Percentiles rank a stretch among this genome's conserved stretches.
Conservation (phyloP, 192 early-diverging fungal genomes). For the Paraglomus occultum region DNA sequence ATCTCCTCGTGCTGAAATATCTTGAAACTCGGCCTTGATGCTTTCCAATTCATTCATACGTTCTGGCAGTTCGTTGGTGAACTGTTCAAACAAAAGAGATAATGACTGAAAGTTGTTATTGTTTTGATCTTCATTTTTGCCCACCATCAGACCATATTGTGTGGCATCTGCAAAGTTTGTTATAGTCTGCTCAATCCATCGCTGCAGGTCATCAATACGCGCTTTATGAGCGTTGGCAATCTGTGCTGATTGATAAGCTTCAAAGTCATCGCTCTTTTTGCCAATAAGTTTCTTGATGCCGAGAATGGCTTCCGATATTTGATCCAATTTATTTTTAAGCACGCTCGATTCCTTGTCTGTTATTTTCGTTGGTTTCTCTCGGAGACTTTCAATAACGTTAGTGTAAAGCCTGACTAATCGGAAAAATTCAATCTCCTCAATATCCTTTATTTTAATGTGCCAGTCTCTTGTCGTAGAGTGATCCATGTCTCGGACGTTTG, state of each 20-base stretch:
- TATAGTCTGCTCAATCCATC: constrained; percentile 13
- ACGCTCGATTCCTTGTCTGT: constrained; percentile 21
- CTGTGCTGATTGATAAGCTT: constrained; percentile 23
- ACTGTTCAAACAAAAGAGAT: constrained; percentile 9
- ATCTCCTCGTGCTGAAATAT: constrained; percentile 16
- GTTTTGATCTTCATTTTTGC: constrained; percentile 1
- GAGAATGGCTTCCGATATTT: constrained; percentile 8
- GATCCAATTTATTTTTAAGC: background rate
- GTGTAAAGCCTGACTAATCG: constrained; percentile 18
- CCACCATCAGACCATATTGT: constrained; percentile 20
- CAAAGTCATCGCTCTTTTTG: constrained; percentile 24
- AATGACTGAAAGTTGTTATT: constrained; percentile 14
- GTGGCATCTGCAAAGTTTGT: background rate
- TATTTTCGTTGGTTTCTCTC: constrained; percentile 9
- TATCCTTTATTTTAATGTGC: constrained; percentile 23
- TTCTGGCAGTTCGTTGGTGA: constrained; percentile 11
- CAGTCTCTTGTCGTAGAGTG: constrained; percentile 19
- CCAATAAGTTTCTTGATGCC: constrained; percentile 7
- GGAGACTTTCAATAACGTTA: constrained; percentile 11
- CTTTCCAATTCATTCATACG: constrained; percentile 11
- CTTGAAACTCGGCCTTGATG: constrained; percentile 7
- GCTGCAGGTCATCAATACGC: constrained; percentile 20
- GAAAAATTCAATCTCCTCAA: constrained; percentile 26
- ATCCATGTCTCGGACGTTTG: background rate
- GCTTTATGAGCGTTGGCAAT: constrained; percentile 9